Evolutionary conservation across 2,329 filamentous ascomycete genomes (phyloP).

Genomic region (Alternaria ventricosa): DNA sequence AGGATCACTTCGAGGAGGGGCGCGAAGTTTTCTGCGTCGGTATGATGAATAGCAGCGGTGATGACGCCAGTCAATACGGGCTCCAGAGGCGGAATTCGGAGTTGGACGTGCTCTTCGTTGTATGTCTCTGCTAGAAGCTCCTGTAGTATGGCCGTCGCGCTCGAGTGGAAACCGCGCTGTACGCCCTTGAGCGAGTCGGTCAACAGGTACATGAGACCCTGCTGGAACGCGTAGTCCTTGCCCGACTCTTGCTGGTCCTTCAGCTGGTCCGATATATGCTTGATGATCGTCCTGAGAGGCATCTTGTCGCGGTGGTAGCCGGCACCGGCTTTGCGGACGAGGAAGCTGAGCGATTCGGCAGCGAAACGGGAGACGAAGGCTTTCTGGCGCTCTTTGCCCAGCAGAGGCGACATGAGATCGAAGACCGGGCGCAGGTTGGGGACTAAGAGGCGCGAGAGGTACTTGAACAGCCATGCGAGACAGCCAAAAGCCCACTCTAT

Average conservation of each 20-base stretch:
- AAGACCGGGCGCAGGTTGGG: conserved; percentile 86
- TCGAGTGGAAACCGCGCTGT: conserved; percentile 64
- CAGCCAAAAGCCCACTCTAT: conserved; percentile 97
- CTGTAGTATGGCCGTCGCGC: conserved; percentile 60
- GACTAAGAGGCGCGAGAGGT: conserved; percentile 84
- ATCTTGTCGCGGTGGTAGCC: conserved; percentile 74
- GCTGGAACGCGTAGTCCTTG: conserved; percentile 73
- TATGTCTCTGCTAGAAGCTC: conserved; percentile 54
- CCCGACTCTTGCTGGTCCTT: conserved; percentile 59
- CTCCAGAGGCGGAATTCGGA: conserved; percentile 58
- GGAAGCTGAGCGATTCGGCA: conserved; percentile 92
- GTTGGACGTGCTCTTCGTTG: conserved; percentile 31
- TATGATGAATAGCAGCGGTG: conserved; percentile 83
- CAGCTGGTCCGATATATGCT: conserved; percentile 75
- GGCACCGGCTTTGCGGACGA: conserved; percentile 86
- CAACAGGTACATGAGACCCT: conserved; percentile 91
- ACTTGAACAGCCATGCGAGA: conserved; percentile 96
- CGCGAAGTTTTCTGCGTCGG: conserved; percentile 74
- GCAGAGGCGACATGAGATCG: conserved; percentile 79
- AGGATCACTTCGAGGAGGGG: conserved; percentile 68
- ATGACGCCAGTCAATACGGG: conserved; percentile 77
- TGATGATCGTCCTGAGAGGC: conserved; percentile 73
- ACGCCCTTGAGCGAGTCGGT: conserved; percentile 77
- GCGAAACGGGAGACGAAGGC: conserved; percentile 89
- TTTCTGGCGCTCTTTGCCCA: conserved; percentile 83